Percentiles rank a stretch among this genome's conserved stretches.
These are phyloP conservation scores for Colletotrichum costaricense DNA, from an alignment of 2,329 filamentous ascomycete species.

Conservation along the genomic window DNA sequence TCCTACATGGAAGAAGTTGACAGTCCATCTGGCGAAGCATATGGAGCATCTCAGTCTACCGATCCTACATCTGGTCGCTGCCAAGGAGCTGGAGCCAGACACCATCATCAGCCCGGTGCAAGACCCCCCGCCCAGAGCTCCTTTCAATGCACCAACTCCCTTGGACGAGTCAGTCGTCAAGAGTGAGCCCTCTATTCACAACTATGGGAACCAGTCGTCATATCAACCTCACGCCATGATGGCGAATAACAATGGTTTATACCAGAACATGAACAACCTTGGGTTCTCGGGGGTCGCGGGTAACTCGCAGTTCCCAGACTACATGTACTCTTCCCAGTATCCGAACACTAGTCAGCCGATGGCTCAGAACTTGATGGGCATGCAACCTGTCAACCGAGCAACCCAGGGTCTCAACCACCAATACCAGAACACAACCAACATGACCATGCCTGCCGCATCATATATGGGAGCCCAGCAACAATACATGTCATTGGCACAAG, in stretches of 20 bases:
- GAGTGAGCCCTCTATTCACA: constrained; percentile 40
- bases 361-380: constrained; percentile 20
- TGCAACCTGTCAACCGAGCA: constrained; percentile 20
- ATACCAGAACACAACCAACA: constrained; percentile 34
- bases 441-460: constrained; percentile 45
- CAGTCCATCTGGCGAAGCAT: constrained; percentile 92
- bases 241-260: not conserved
- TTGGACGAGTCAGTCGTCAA: constrained; percentile 44
- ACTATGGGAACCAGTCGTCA: constrained; percentile 9
- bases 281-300: not conserved
- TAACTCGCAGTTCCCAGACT: constrained; percentile 23
- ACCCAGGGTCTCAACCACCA: constrained; percentile 40
- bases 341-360: constrained; percentile 9
- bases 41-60: constrained; percentile 94
- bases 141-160: constrained; percentile 43
- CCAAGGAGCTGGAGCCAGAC: constrained; percentile 65
- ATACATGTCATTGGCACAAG: constrained; percentile 46
- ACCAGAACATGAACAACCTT: constrained; percentile 4
- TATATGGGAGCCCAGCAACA: constrained; percentile 41
- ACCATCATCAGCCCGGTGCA: constrained; percentile 77
- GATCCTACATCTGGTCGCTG: constrained; percentile 71
- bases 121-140: constrained; percentile 58
- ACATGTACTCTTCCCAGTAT: constrained; percentile 23
- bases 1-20: constrained; percentile 90
- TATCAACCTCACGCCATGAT: constrained; percentile 14